Percentiles rank a stretch among this genome's conserved stretches.
Evolutionary conservation across 495 filamentous ascomycete species (phyloP).

Genomic region (Polyplosphaeria fusca): DNA sequence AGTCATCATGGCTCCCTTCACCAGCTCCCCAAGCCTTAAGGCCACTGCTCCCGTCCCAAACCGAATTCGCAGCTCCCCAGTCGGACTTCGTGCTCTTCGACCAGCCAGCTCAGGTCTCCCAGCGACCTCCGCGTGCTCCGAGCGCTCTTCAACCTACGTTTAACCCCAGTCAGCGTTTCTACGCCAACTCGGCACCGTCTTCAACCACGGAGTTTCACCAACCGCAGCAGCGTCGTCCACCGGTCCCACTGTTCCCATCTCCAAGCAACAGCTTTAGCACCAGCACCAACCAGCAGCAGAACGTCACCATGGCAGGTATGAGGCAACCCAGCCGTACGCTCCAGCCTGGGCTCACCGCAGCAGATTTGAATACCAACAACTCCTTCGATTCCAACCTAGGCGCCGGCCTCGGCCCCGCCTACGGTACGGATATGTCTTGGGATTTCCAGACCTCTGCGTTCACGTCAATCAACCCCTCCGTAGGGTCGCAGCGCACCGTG

Average conservation of each 20-base stretch:
- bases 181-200: constrained; percentile 40
- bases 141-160: constrained; percentile 43
- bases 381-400: constrained; percentile 31
- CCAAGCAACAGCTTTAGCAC: constrained; percentile 37
- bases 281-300: constrained; percentile 12
- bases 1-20: constrained; percentile 62
- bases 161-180: constrained; percentile 36
- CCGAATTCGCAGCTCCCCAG: constrained; percentile 44
- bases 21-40: constrained; percentile 46
- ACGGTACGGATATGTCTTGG: constrained; percentile 15
- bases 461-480: constrained; percentile 37
- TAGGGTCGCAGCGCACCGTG: constrained; percentile 53
- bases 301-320: constrained; percentile 36
- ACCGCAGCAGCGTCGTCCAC: constrained; percentile 46
- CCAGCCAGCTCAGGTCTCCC: constrained; percentile 35
- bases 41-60: constrained; percentile 42
- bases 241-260: constrained; percentile 51
- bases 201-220: constrained; percentile 35
- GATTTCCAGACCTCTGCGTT: constrained; percentile 30
- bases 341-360: constrained; percentile 8
- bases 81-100: constrained; percentile 47
- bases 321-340: background rate
- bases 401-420: constrained; percentile 25
- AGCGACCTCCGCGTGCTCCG: constrained; percentile 35
- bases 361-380: constrained; percentile 34